Evolutionary conservation across 441 rosid genomes (phyloP), one percentile per base, ranked within the genome.

Genomic region (Hura crepitans): DNA sequence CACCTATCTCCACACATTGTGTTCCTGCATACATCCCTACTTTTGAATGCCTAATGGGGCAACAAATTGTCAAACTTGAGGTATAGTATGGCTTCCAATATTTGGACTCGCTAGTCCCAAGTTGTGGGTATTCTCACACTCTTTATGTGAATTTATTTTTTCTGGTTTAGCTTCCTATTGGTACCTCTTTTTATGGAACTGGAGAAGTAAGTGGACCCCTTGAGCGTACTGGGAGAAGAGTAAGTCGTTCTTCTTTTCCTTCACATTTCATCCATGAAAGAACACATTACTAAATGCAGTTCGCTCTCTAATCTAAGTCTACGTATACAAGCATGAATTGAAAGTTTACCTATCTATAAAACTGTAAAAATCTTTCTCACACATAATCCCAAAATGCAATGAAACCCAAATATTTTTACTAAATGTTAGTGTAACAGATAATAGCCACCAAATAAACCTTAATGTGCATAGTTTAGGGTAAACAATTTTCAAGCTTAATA

Each of bases 171-270:
- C 80, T 95, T 82, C 86, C 96, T 70, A 71, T 63, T 76, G 97
- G 96, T 47, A 90, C 95, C 18, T 85, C 94, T 14, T 84, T 95
- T 76, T 95, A 95, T 76, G 99, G 99, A 71, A 92, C 96, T 28
- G 99, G 97, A 49, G 99, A 95, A 92, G 99, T 86, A 80, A 84
- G 97, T 81, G 99, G 99, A 50, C 89, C 79, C 75, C 87, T 95
- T 68, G 99, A 95, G 85, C 91, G 97, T 62, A 89, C 99, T 0
- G 97, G 97, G 53, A 95, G 84, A 74, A 82, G 96, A 74, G 99
- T 90, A 64, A 78, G 97, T 77, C 63, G 20, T 74, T 46, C 17
- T 47, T 37, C 27, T 45, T 50, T 22, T 47, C 30, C 27, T 45
- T 59, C 42, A 30, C 59, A 65, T 62, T 42, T 11, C 27, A 33